Conservation (phyloP, 176 grass and related monocot species). For the Oryza meyeriana region DNA sequence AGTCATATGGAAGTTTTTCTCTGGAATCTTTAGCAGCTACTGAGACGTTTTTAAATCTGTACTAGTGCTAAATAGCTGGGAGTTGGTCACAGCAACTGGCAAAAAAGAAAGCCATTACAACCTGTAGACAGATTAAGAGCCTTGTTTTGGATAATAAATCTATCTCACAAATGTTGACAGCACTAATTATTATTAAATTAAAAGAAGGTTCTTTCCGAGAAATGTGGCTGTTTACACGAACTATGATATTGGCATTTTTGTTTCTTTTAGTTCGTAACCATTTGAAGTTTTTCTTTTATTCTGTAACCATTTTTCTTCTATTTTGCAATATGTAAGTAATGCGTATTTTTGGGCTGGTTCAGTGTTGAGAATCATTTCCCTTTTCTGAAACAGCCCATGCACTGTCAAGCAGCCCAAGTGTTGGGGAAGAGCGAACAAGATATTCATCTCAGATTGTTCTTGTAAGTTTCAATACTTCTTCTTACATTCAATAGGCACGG, state of each 20-base stretch:
- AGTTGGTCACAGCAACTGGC: conserved; percentile 10
- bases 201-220: neutral
- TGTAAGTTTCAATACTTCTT: conserved; percentile 41
- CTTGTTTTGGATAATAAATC: conserved; percentile 11
- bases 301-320: neutral
- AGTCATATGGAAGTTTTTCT: neutral
- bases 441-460: conserved; percentile 56
- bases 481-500: neutral
- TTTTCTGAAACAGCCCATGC: conserved; percentile 50
- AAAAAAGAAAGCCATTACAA: conserved; percentile 10
- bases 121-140: neutral
- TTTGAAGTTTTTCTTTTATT: neutral
- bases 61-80: neutral
- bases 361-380: conserved; percentile 24
- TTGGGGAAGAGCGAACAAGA: conserved; percentile 45
- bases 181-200: conserved; percentile 5
- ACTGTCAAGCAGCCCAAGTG: conserved; percentile 50
- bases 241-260: conserved; percentile 20
- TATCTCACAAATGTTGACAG: neutral
- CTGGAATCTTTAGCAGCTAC: neutral
- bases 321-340: neutral
- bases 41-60: neutral
- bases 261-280: conserved; percentile 5
- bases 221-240: conserved; percentile 9
- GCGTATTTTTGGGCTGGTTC: neutral